These are phyloP conservation scores for Blumeria hordei DNA, from an alignment of 2,329 filamentous ascomycete species.

Conservation along the genomic window DNA sequence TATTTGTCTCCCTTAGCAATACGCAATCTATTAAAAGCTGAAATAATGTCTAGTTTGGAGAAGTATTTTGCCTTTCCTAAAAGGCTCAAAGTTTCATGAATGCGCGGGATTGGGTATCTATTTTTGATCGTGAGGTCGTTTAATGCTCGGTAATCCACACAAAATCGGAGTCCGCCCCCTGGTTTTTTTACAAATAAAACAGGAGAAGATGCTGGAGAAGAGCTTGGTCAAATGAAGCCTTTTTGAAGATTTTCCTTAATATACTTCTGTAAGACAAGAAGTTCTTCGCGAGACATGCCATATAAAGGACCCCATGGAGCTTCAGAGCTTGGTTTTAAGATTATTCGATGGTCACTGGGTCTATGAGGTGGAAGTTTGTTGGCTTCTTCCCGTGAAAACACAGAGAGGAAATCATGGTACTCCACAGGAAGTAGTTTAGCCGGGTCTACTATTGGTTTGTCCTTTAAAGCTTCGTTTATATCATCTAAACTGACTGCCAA, in stretches of 20 bases:
- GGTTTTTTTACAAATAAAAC: background rate
- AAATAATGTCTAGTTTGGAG: background rate
- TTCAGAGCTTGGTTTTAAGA: background rate
- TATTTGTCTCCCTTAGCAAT: background rate
- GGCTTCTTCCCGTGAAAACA: background rate
- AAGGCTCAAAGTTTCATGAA: background rate
- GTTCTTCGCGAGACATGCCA: background rate
- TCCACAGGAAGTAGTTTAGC: background rate
- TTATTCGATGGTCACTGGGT: background rate
- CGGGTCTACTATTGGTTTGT: background rate
- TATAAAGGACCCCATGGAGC: background rate
- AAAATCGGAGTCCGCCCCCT: background rate
- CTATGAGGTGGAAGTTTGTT: background rate
- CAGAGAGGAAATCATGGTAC: background rate
- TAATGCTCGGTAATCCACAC: background rate
- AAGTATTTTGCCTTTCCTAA: background rate
- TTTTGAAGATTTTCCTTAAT: background rate
- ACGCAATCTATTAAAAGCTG: background rate
- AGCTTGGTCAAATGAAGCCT: background rate
- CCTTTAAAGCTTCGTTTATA: background rate
- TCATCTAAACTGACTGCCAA: background rate
- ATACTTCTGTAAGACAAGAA: background rate
- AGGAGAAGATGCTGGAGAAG: background rate
- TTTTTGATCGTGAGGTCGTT: background rate
- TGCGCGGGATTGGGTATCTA: background rate